These are phyloP conservation scores for Thraustotheca clavata DNA, from an alignment of 352 stramenopile species.

Conservation along the genomic window DNA sequence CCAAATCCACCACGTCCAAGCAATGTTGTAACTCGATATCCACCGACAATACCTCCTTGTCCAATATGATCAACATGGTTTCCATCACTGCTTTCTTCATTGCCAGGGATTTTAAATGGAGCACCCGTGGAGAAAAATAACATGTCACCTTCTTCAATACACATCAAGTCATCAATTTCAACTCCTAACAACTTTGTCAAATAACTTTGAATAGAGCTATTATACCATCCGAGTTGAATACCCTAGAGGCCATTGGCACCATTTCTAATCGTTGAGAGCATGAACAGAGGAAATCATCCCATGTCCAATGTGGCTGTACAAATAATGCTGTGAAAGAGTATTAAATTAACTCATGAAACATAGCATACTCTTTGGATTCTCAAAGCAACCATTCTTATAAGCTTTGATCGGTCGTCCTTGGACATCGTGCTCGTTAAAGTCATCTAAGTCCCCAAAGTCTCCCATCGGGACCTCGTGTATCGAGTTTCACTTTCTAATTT, in stretches of 20 bases:
- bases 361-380: constrained; percentile 50
- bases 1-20: constrained; percentile 75
- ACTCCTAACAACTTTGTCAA: constrained; percentile 30
- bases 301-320: constrained; percentile 79
- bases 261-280: constrained; percentile 74
- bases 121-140: constrained; percentile 79
- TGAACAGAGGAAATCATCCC: constrained; percentile 78
- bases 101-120: constrained; percentile 64
- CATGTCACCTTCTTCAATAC: constrained; percentile 86
- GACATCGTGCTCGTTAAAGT: constrained; percentile 72
- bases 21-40: constrained; percentile 72
- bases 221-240: constrained; percentile 75
- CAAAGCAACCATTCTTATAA: constrained; percentile 72
- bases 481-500: too few species aligned
- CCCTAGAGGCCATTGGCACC: constrained; percentile 65
- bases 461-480: too few species aligned
- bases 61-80: constrained; percentile 36
- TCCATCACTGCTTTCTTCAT: constrained; percentile 28
- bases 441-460: constrained; percentile 70
- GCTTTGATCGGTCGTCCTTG: constrained; percentile 69
- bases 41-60: constrained; percentile 59
- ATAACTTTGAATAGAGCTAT: background rate
- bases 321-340: constrained; percentile 37
- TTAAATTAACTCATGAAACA: background rate
- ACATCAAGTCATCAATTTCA: constrained; percentile 86